These are phyloP conservation scores for Setomelanomma holmii DNA, from an alignment of 2,329 filamentous ascomycete genomes.

Conservation along the genomic window DNA sequence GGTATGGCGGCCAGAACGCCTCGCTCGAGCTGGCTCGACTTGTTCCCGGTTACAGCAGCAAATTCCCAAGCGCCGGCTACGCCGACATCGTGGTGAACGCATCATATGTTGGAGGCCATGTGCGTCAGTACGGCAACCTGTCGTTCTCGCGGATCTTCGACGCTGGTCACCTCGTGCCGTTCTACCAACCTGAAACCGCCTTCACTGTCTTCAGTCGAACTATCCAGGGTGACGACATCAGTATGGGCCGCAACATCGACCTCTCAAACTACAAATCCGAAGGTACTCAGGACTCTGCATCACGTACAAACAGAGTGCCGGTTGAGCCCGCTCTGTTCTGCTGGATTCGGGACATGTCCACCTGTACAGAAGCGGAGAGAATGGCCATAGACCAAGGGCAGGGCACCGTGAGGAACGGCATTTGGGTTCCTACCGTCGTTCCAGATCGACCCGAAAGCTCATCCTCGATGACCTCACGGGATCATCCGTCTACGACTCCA, in stretches of 20 bases:
- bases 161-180: slow-evolving; percentile 59
- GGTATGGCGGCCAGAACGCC: slow-evolving; percentile 77
- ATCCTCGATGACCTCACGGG: neutral
- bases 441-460: slow-evolving; percentile 5
- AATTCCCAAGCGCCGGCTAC: slow-evolving; percentile 73
- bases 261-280: slow-evolving; percentile 62
- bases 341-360: slow-evolving; percentile 62
- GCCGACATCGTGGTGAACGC: slow-evolving; percentile 73
- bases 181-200: slow-evolving; percentile 52
- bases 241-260: slow-evolving; percentile 59
- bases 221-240: slow-evolving; percentile 57
- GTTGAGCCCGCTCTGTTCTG: slow-evolving; percentile 62
- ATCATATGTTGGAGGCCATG: slow-evolving; percentile 71
- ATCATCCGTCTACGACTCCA: neutral
- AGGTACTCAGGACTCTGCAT: slow-evolving; percentile 64
- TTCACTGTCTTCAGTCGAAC: slow-evolving; percentile 61
- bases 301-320: slow-evolving; percentile 61
- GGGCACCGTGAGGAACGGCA: slow-evolving; percentile 42
- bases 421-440: slow-evolving; percentile 21
- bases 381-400: slow-evolving; percentile 56
- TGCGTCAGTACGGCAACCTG: slow-evolving; percentile 76
- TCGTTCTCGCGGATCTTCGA: slow-evolving; percentile 61
- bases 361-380: slow-evolving; percentile 62
- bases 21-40: slow-evolving; percentile 62
- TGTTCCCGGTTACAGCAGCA: slow-evolving; percentile 52